Evolutionary conservation across 192 early-diverging fungal species (phyloP), one percentile per base, ranked within the genome.

Genomic region (Podila clonocystis): DNA sequence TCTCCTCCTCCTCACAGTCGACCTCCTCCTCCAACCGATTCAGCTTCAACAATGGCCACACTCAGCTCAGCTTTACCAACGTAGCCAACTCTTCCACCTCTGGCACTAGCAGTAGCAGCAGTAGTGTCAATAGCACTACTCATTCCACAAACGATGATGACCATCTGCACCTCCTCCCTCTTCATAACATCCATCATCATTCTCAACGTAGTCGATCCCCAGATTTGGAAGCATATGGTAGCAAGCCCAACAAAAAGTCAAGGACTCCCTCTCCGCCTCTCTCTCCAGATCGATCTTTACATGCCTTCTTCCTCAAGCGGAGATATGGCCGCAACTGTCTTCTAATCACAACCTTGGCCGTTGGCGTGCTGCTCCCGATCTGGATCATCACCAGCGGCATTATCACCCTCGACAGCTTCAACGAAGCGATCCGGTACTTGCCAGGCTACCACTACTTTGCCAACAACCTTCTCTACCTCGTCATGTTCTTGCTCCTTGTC

Each of bases 401-500:
- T 12, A 65, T 80, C 62, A 80, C 77, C 11, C 67, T 80, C 11
- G 77, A 80, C 48, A 64, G 58, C 13, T 80, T 80, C 28, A 80
- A 80, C 38, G 77, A 80, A 45, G 38, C n/a, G 1, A 73, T 80
- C 34, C 77, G 77, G 5, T 80, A 80, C 49, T 31, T 80, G 62
- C 77, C 77, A 0, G 77, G 77, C 1, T 80, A 80, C 22, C 60
- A 61, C 20, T 19, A 48, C 48, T 80, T 80, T 62, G 77, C 77
- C 70, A 80, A 80, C 77, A 80, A 80, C 36, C 62, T 80, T 6
- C 65, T 80, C 19, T 80, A 80, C 66, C 71, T 80, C 33, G 77
- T 80, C 67, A 80, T 80, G 77, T 80, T 80, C 48, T 66, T 80
- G 2, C 70, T 80, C 57, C 50, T 80, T 9, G 57, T 55, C 9